Percentiles rank a stretch among this genome's conserved stretches.
Evolutionary conservation across 345 rosid genomes (phyloP).

Genomic region (Noccaea caerulescens): DNA sequence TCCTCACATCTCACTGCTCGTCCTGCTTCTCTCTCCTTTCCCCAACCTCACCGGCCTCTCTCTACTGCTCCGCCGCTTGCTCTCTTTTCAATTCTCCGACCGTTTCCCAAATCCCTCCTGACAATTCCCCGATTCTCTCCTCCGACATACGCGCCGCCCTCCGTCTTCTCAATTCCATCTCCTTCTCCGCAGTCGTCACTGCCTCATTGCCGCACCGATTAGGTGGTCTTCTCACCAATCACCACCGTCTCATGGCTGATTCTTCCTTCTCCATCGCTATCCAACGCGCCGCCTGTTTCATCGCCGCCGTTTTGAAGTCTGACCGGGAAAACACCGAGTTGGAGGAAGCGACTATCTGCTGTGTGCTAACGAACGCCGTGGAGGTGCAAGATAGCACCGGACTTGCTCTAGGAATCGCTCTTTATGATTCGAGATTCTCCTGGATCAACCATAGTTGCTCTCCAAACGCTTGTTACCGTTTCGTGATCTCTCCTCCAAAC

Average conservation of each 20-base stretch:
- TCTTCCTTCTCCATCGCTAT: conserved; percentile 45
- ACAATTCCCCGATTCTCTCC: conserved; percentile 33
- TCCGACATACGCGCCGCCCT: conserved; percentile 68
- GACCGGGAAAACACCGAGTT: conserved; percentile 24
- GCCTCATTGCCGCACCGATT: conserved; percentile 35
- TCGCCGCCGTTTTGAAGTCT: conserved; percentile 37
- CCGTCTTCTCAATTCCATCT: conserved; percentile 55
- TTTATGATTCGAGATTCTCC: conserved; percentile 64
- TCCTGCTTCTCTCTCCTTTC: conserved; percentile 48
- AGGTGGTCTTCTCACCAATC: conserved; percentile 64
- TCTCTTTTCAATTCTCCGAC: conserved; percentile 42
- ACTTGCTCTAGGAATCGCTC: conserved; percentile 61
- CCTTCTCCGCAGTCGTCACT: conserved; percentile 24
- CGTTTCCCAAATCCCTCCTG: conserved; percentile 27
- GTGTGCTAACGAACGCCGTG: conserved; percentile 76
- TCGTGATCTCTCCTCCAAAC: conserved; percentile 45
- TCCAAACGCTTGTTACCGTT: conserved; percentile 81
- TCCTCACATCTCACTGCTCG: conserved; percentile 63
- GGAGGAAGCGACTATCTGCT: conserved; percentile 63
- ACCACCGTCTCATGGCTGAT: conserved; percentile 45
- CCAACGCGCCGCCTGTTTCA: conserved; percentile 48
- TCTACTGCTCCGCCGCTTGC: conserved; percentile 52
- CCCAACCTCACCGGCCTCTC: conserved; percentile 6
- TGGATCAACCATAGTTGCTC: conserved; percentile 95
- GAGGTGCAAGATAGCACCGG: conserved; percentile 74